phyloP scores from a whole-genome alignment of 2,329 filamentous ascomycete species.

The Cryphonectria radicalis region DNA sequence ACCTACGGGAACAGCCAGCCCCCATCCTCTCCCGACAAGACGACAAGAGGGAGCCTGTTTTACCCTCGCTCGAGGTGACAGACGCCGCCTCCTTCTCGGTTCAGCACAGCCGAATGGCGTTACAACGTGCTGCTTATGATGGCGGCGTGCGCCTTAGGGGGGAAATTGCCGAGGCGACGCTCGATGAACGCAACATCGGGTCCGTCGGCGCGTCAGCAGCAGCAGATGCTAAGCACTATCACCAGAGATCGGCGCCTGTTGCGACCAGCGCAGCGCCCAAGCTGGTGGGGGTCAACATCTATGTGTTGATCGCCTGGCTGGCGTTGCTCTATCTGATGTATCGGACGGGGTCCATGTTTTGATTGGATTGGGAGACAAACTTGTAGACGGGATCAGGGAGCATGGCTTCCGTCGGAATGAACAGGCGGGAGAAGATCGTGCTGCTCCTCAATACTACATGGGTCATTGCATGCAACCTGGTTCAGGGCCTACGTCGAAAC shows the following conservation, averaged over 20 bases:
- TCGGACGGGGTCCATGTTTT: slow-evolving; percentile 24
- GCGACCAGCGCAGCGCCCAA: slow-evolving; percentile 19
- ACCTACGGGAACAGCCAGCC: background rate
- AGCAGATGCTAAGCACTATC: background rate
- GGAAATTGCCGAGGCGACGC: background rate
- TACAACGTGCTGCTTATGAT: background rate
- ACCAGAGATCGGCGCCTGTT: background rate
- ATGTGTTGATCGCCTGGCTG: slow-evolving; percentile 20
- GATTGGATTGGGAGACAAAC: background rate
- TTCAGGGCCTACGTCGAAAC: background rate
- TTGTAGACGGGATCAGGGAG: background rate
- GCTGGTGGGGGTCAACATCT: slow-evolving; percentile 20
- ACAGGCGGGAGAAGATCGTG: background rate
- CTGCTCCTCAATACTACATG: background rate
- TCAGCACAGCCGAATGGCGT: background rate
- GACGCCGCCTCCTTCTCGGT: background rate
- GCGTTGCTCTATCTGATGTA: slow-evolving; percentile 25
- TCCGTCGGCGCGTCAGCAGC: background rate
- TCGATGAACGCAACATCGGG: background rate
- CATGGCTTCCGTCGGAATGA: background rate
- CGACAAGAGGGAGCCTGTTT: background rate
- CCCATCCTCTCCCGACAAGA: background rate
- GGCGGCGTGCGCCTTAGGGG: too few species aligned
- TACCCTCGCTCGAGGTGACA: background rate
- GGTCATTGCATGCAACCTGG: background rate